Evolutionary conservation across 2,329 filamentous ascomycete species (phyloP).

Genomic region (Phyllosticta citribraziliensis): DNA sequence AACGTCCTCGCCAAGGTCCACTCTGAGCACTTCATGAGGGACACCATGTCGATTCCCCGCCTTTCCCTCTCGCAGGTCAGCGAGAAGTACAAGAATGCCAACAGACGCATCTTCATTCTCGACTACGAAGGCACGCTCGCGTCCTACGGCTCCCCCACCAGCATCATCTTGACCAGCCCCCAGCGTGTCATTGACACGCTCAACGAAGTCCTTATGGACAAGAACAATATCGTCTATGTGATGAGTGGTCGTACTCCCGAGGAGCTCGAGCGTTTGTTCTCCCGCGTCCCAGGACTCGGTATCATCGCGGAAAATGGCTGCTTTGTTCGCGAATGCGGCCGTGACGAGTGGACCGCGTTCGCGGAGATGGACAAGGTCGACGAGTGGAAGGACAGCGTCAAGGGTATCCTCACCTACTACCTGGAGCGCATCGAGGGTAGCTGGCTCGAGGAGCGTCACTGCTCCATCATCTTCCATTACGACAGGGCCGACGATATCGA

Average conservation of each 20-base stretch:
- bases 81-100: conserved; percentile 55
- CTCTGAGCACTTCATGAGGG: conserved; percentile 73
- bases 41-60: conserved; percentile 78
- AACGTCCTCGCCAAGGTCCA: conserved; percentile 64
- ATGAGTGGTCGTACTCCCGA: conserved; percentile 86
- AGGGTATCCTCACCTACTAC: conserved; percentile 78
- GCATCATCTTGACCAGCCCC: conserved; percentile 77
- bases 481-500: conserved; percentile 69
- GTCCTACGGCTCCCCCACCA: conserved; percentile 72
- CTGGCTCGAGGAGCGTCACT: conserved; percentile 83
- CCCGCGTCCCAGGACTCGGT: conserved; percentile 70
- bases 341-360: conserved; percentile 65
- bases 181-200: conserved; percentile 76
- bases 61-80: conserved; percentile 59
- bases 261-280: conserved; percentile 80
- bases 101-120: conserved; percentile 71
- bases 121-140: conserved; percentile 92
- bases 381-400: conserved; percentile 76
- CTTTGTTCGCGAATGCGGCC: conserved; percentile 64
- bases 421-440: conserved; percentile 80
- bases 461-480: conserved; percentile 85
- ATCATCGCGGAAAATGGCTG: conserved; percentile 93
- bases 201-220: conserved; percentile 70
- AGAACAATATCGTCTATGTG: conserved; percentile 78
- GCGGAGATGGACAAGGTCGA: conserved; percentile 60